These are phyloP conservation scores for Phaeosphaeria sp. DNA, from an alignment of 2,329 filamentous ascomycete species.

Conservation along the genomic window DNA sequence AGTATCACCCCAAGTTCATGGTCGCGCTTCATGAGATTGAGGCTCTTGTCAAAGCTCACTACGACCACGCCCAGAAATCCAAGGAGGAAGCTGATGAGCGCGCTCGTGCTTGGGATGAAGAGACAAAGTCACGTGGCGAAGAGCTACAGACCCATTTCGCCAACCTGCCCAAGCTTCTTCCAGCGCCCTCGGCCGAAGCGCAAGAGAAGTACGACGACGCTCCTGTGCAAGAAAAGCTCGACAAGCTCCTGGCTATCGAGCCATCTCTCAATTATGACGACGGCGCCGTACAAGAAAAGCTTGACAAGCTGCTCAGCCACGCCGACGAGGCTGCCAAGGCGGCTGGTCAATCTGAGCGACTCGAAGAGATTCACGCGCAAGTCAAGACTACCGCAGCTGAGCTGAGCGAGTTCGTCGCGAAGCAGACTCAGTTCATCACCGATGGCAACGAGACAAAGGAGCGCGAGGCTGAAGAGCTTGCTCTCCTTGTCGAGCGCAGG, in stretches of 20 bases:
- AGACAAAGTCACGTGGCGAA: constrained; percentile 52
- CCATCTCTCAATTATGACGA: constrained; percentile 46
- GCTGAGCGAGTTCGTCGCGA: constrained; percentile 80
- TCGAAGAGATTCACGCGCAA: constrained; percentile 88
- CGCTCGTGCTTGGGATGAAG: constrained; percentile 51
- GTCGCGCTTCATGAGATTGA: constrained; percentile 87
- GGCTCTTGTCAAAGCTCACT: constrained; percentile 82
- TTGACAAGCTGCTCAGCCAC: constrained; percentile 62
- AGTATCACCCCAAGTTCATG: constrained; percentile 88
- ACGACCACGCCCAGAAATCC: constrained; percentile 78
- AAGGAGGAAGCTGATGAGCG: constrained; percentile 54
- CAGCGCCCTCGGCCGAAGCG: constrained; percentile 55
- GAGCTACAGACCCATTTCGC: constrained; percentile 51
- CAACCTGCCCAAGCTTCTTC: constrained; percentile 54
- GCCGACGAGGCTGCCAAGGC: constrained; percentile 72
- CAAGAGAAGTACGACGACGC: constrained; percentile 62
- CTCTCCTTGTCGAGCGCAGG: constrained; percentile 79
- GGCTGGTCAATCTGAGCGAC: constrained; percentile 76
- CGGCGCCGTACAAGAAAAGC: constrained; percentile 63
- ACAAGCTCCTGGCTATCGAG: constrained; percentile 60
- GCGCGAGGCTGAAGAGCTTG: constrained; percentile 80
- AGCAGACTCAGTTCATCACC: constrained; percentile 75
- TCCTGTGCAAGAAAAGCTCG: constrained; percentile 63
- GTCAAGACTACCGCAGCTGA: constrained; percentile 85
- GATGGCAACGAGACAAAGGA: constrained; percentile 82